phyloP scores from a whole-genome alignment of 345 rosid species.

The Turnera subulata region DNA sequence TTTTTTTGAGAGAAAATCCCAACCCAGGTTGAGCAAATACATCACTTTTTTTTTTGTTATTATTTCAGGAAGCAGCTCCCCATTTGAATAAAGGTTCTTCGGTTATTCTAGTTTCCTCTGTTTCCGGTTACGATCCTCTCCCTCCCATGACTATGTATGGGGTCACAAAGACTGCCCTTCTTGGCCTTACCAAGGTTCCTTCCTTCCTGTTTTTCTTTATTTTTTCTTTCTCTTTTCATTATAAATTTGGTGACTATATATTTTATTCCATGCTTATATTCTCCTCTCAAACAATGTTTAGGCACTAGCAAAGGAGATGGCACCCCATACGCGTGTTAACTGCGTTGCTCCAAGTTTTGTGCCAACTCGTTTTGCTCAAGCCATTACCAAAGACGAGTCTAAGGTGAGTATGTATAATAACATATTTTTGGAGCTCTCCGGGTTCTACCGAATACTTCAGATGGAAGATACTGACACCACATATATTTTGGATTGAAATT shows the following conservation, averaged over 20 bases:
- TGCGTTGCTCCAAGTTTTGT: conserved; percentile 87
- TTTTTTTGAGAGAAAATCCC: too few species aligned
- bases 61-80: conserved; percentile 73
- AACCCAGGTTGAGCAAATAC: too few species aligned
- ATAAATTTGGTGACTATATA: too few species aligned
- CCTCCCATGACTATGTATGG: conserved; percentile 84
- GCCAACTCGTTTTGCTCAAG: conserved; percentile 72
- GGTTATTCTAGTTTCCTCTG: conserved; percentile 67
- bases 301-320: conserved; percentile 93
- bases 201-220: not conserved
- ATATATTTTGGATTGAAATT: not conserved
- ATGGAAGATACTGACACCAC: too few species aligned
- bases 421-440: too few species aligned
- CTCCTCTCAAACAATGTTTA: conserved; percentile 12
- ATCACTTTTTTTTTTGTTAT: too few species aligned
- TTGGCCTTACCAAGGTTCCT: conserved; percentile 78
- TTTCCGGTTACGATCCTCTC: conserved; percentile 59
- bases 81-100: conserved; percentile 76
- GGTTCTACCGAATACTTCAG: too few species aligned
- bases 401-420: conserved; percentile 46
- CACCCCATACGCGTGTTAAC: conserved; percentile 76
- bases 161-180: conserved; percentile 88
- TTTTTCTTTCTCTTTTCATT: too few species aligned
- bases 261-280: not conserved
- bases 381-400: conserved; percentile 40